phyloP scores from a whole-genome alignment of 768 basidiomycete genomes.

The Chalciporus pseudorubinellus region DNA sequence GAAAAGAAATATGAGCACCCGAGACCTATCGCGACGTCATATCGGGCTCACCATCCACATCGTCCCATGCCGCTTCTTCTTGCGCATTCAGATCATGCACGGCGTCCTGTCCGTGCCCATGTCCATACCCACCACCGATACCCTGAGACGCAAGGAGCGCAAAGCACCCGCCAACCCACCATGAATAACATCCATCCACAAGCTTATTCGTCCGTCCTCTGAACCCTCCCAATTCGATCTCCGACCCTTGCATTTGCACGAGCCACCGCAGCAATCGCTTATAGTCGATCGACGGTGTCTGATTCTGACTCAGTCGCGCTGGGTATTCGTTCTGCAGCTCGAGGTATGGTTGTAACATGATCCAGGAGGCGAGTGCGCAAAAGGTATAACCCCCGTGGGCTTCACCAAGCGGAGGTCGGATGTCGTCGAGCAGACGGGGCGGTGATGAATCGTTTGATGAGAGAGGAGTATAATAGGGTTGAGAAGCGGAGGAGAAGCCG shows the following conservation, averaged over 20 bases:
- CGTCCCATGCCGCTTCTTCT: slow-evolving; percentile 58
- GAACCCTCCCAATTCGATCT: slow-evolving; percentile 88
- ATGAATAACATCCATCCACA: slow-evolving; percentile 99
- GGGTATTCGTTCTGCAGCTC: slow-evolving; percentile 12
- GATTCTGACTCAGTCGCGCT: not conserved
- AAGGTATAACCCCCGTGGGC: slow-evolving; percentile 98
- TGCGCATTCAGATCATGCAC: slow-evolving; percentile 5
- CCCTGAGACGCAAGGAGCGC: slow-evolving; percentile 64
- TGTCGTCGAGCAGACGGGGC: slow-evolving; percentile 35
- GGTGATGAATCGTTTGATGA: slow-evolving; percentile 13
- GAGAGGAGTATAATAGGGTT: slow-evolving; percentile 54
- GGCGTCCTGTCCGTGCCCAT: not conserved
- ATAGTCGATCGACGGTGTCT: slow-evolving; percentile 50
- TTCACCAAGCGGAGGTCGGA: slow-evolving; percentile 83
- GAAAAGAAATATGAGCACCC: not conserved
- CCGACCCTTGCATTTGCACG: slow-evolving; percentile 78
- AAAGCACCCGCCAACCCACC: slow-evolving; percentile 97
- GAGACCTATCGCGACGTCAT: no score
- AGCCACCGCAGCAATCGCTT: slow-evolving; percentile 73
- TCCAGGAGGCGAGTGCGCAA: slow-evolving; percentile 85
- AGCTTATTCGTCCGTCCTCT: slow-evolving; percentile 93
- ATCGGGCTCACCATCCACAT: slow-evolving; percentile 60
- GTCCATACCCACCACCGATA: slow-evolving; percentile 37
- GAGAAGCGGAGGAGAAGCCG: slow-evolving; percentile 81
- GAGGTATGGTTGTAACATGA: slow-evolving; percentile 65